These are phyloP conservation scores for Pontederia paniculata DNA, from an alignment of 176 grass and related monocot species.

Conservation along the genomic window DNA sequence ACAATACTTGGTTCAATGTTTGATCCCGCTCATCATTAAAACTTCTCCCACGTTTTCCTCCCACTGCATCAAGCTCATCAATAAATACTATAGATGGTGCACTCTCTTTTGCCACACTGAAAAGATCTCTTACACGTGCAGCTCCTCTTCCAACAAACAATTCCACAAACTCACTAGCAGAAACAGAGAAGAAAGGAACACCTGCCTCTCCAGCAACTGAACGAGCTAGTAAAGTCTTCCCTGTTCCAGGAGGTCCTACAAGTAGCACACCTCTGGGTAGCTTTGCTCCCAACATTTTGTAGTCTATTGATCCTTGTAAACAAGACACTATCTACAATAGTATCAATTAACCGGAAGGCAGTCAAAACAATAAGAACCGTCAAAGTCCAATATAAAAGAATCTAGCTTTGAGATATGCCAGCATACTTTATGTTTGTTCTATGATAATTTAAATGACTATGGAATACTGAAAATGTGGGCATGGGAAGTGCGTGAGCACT, in stretches of 20 bases:
- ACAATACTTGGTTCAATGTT: conserved; percentile 78
- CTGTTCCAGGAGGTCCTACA: conserved; percentile 86
- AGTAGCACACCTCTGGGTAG: conserved; percentile 86
- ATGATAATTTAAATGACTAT: not conserved
- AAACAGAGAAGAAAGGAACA: conserved; percentile 89
- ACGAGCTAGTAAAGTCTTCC: conserved; percentile 85
- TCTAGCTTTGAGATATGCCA: not conserved
- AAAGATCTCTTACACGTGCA: conserved; percentile 81
- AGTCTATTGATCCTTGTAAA: conserved; percentile 73
- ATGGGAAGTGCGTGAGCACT: not conserved
- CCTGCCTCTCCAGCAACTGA: conserved; percentile 89
- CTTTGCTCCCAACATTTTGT: conserved; percentile 89
- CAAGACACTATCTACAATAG: conserved; percentile 78
- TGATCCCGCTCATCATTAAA: conserved; percentile 90
- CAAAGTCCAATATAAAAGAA: not conserved
- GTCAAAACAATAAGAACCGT: not conserved
- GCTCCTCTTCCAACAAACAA: conserved; percentile 89
- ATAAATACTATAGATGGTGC: conserved; percentile 89
- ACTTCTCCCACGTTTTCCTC: conserved; percentile 81
- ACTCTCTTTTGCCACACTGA: conserved; percentile 84
- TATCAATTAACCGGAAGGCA: conserved; percentile 11
- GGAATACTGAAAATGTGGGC: not conserved
- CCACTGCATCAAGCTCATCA: conserved; percentile 97
- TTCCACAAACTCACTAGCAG: conserved; percentile 96
- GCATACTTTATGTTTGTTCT: not conserved